Conservation (phyloP, 345 rosid genomes). For the Nasturtium officinale region DNA sequence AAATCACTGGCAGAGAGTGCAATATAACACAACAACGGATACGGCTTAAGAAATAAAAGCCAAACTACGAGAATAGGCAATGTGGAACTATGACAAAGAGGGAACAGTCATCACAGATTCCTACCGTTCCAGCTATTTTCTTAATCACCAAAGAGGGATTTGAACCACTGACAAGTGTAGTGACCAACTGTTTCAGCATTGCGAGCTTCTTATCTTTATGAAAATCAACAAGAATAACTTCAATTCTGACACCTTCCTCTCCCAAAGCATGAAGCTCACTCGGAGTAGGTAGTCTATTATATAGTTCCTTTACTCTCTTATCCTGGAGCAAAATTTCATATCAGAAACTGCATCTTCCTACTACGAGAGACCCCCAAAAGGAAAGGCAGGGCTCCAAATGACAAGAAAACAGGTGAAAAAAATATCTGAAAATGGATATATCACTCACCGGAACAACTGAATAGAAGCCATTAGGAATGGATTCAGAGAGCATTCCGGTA, state of each 20-base stretch:
- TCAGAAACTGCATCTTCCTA: slow-evolving; percentile 19
- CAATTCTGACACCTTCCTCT: slow-evolving; percentile 70
- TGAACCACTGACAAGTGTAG: slow-evolving; percentile 74
- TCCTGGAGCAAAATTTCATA: slow-evolving; percentile 54
- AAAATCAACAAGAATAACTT: slow-evolving; percentile 84
- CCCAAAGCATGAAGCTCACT: slow-evolving; percentile 87
- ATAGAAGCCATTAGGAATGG: slow-evolving; percentile 91
- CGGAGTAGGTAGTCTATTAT: slow-evolving; percentile 68
- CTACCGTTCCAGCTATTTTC: slow-evolving; percentile 94
- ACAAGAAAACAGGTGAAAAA: neutral
- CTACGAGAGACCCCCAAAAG: slow-evolving; percentile 6
- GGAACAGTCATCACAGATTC: slow-evolving; percentile 27
- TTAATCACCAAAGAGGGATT: slow-evolving; percentile 86
- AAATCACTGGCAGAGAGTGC: neutral
- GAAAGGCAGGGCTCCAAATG: slow-evolving; percentile 3
- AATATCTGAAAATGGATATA: neutral
- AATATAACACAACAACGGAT: no score
- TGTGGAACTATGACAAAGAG: slow-evolving; percentile 11
- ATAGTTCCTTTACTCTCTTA: slow-evolving; percentile 82
- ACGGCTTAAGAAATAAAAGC: neutral
- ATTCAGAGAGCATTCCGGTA: slow-evolving; percentile 77
- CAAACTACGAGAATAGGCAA: slow-evolving; percentile 10
- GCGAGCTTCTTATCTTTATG: slow-evolving; percentile 86
- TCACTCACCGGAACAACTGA: slow-evolving; percentile 70
- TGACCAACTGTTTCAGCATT: slow-evolving; percentile 83